These are phyloP conservation scores for Cyberlindnera euphorbiae DNA, from an alignment of 805 yeast genomes.

Conservation along the genomic window DNA sequence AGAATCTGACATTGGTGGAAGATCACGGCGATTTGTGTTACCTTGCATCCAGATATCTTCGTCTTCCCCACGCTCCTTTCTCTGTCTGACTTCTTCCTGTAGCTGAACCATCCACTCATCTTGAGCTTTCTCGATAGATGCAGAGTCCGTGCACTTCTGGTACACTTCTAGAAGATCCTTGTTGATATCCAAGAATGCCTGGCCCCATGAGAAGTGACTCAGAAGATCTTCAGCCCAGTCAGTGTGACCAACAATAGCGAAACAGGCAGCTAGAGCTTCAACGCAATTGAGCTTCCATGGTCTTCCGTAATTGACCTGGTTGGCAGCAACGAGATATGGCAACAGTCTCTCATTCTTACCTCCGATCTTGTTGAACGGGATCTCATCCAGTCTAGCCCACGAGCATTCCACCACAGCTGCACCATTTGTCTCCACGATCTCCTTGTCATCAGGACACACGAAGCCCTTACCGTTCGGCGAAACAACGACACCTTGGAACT, in stretches of 20 bases:
- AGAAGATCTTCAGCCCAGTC: conserved; percentile 85
- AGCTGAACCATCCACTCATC: conserved; percentile 64
- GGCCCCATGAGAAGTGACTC: conserved; percentile 88
- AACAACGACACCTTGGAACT: conserved; percentile 84
- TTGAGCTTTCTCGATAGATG: conserved; percentile 67
- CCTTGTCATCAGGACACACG: conserved; percentile 83
- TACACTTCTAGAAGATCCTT: conserved; percentile 72
- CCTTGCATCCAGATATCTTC: conserved; percentile 78
- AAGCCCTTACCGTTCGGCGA: conserved; percentile 89
- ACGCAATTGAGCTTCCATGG: conserved; percentile 97
- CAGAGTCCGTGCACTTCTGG: conserved; percentile 75
- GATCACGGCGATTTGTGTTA: conserved; percentile 54
- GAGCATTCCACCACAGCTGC: conserved; percentile 99
- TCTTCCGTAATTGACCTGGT: conserved; percentile 93
- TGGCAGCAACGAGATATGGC: conserved; percentile 93
- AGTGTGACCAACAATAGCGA: conserved; percentile 84
- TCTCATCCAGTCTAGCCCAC: conserved; percentile 96
- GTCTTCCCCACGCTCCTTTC: conserved; percentile 47
- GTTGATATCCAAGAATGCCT: conserved; percentile 78
- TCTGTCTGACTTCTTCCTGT: conserved; percentile 59
- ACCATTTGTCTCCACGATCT: conserved; percentile 72
- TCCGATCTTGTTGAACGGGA: conserved; percentile 91
- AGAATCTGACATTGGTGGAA: conserved; percentile 21
- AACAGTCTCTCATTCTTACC: conserved; percentile 81
- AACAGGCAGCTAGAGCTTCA: conserved; percentile 95